Evolutionary conservation across 164 flowering plant genomes (phyloP).

Genomic region (Nymphaea thermarum): DNA sequence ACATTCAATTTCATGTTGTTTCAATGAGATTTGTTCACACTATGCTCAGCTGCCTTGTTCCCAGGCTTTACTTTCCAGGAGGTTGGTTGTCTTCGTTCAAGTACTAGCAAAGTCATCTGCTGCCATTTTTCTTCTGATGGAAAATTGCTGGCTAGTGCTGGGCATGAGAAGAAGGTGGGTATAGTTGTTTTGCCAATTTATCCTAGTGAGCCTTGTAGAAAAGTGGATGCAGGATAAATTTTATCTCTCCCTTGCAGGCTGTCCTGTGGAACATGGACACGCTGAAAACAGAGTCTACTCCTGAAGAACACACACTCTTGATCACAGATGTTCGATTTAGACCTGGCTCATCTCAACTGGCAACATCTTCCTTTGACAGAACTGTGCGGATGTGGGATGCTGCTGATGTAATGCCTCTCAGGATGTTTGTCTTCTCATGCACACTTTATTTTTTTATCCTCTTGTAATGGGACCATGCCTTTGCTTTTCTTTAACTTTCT

Average conservation of each 20-base stretch:
- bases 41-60: slow-evolving; percentile 7
- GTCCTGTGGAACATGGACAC: slow-evolving; percentile 87
- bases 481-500: no score
- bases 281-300: slow-evolving; percentile 54
- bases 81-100: slow-evolving; percentile 45
- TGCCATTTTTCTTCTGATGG: slow-evolving; percentile 88
- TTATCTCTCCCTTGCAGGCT: slow-evolving; percentile 28
- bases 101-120: slow-evolving; percentile 56
- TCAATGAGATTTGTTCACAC: neutral
- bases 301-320: slow-evolving; percentile 50
- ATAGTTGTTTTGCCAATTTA: neutral
- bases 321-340: slow-evolving; percentile 91
- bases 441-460: no score
- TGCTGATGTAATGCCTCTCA: slow-evolving; percentile 40
- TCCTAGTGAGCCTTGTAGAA: neutral
- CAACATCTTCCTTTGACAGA: slow-evolving; percentile 80
- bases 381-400: slow-evolving; percentile 93
- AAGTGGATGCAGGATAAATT: neutral
- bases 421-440: neutral
- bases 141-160: slow-evolving; percentile 68
- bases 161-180: slow-evolving; percentile 72
- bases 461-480: no score
- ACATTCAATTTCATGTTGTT: neutral
- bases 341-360: slow-evolving; percentile 80
- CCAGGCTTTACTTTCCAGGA: slow-evolving; percentile 57